These are phyloP conservation scores for Corynespora cassiicola DNA, from an alignment of 2,329 filamentous ascomycete genomes.

Conservation along the genomic window DNA sequence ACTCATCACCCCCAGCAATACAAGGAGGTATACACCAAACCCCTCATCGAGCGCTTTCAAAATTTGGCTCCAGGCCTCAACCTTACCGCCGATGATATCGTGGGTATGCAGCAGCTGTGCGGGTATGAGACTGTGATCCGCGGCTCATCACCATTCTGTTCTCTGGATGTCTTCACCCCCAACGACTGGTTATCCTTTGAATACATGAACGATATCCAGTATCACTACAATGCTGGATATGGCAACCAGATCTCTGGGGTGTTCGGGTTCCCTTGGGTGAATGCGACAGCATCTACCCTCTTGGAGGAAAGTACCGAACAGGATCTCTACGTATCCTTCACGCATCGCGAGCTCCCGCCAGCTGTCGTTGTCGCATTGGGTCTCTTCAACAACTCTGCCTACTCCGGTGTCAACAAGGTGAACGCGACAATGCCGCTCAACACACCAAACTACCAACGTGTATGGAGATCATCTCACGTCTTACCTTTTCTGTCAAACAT, in stretches of 20 bases:
- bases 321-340: slow-evolving; percentile 72
- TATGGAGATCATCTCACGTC: slow-evolving; percentile 68
- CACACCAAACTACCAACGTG: slow-evolving; percentile 67
- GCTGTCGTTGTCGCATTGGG: slow-evolving; percentile 72
- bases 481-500: slow-evolving; percentile 72
- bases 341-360: slow-evolving; percentile 72
- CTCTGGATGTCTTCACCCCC: slow-evolving; percentile 63
- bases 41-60: slow-evolving; percentile 65
- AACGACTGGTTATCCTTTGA: slow-evolving; percentile 73
- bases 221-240: slow-evolving; percentile 71
- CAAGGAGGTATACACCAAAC: slow-evolving; percentile 63
- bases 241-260: slow-evolving; percentile 63
- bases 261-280: slow-evolving; percentile 71
- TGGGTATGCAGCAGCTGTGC: slow-evolving; percentile 71
- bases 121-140: slow-evolving; percentile 71
- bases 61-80: slow-evolving; percentile 63
- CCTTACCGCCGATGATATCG: slow-evolving; percentile 68
- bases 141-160: slow-evolving; percentile 68
- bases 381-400: slow-evolving; percentile 72
- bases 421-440: slow-evolving; percentile 71
- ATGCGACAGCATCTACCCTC: slow-evolving; percentile 61
- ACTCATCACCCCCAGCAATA: slow-evolving; percentile 43
- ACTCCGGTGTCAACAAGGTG: slow-evolving; percentile 58
- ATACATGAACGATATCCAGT: slow-evolving; percentile 69
- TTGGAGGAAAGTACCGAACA: slow-evolving; percentile 57